Evolutionary conservation across 805 yeast genomes (phyloP).

Genomic region (Metschnikowia henanensis): DNA sequence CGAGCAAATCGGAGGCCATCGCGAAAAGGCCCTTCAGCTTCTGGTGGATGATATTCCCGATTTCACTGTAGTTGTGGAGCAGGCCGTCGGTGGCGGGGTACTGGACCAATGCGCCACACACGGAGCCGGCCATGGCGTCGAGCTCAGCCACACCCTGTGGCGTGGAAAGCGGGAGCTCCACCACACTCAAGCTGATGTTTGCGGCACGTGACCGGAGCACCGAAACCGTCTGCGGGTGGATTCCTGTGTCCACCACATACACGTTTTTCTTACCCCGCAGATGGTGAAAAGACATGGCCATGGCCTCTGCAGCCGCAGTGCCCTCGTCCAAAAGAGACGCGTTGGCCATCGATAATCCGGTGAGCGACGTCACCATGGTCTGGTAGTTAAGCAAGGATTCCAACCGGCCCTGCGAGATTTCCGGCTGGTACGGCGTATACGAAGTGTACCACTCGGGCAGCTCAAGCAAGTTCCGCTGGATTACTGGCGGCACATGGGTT

Average conservation of each 20-base stretch:
- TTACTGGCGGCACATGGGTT: conserved; percentile 85
- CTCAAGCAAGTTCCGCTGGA: conserved; percentile 89
- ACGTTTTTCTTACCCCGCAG: conserved; percentile 63
- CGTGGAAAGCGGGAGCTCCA: conserved; percentile 54
- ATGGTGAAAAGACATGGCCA: conserved; percentile 76
- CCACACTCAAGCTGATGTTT: conserved; percentile 67
- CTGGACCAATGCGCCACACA: conserved; percentile 85
- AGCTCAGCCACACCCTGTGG: conserved; percentile 31
- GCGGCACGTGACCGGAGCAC: conserved; percentile 79
- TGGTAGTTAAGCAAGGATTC: conserved; percentile 90
- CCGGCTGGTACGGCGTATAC: conserved; percentile 98
- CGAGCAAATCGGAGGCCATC: conserved; percentile 90
- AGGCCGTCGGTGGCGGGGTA: conserved; percentile 90
- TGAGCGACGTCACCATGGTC: conserved; percentile 85
- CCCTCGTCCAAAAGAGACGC: conserved; percentile 96
- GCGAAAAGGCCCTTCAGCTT: conserved; percentile 70
- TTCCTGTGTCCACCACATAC: conserved; percentile 71
- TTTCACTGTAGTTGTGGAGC: conserved; percentile 43
- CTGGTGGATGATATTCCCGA: conserved; percentile 66
- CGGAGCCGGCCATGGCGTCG: conserved; percentile 27
- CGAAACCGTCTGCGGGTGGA: conserved; percentile 84
- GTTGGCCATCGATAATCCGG: conserved; percentile 94
- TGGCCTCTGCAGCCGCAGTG: conserved; percentile 96
- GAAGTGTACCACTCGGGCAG: conserved; percentile 99
- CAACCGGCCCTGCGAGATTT: conserved; percentile 94